These are phyloP conservation scores for Heliophila coronopifolia DNA, from an alignment of 441 rosid species.

Conservation along the genomic window DNA sequence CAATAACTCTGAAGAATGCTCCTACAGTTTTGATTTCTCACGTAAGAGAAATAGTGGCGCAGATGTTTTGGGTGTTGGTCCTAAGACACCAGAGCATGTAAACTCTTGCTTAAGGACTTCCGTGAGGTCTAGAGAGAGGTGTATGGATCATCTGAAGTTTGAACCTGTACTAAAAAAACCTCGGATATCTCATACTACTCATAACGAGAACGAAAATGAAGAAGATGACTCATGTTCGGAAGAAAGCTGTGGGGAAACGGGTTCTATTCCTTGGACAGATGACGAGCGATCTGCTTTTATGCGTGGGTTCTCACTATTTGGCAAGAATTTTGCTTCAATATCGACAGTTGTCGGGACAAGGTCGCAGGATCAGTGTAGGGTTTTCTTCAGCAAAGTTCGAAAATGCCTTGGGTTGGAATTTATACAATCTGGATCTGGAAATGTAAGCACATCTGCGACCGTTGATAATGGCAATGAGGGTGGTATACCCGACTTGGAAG, in stretches of 20 bases:
- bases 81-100: slow-evolving; percentile 84
- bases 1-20: slow-evolving; percentile 45
- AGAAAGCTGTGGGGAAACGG: slow-evolving; percentile 86
- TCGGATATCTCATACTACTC: slow-evolving; percentile 55
- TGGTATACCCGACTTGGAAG: slow-evolving; percentile 68
- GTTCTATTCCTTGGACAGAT: slow-evolving; percentile 84
- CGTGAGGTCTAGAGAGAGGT: slow-evolving; percentile 51
- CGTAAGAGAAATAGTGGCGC: slow-evolving; percentile 77
- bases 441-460: slow-evolving; percentile 37
- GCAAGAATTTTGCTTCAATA: slow-evolving; percentile 78
- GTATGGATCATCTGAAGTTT: slow-evolving; percentile 40
- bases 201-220: slow-evolving; percentile 36
- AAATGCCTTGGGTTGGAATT: slow-evolving; percentile 87
- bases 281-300: slow-evolving; percentile 73
- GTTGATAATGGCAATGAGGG: slow-evolving; percentile 50
- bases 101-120: slow-evolving; percentile 74
- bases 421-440: slow-evolving; percentile 41
- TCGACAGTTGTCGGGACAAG: slow-evolving; percentile 61
- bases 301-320: slow-evolving; percentile 59
- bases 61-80: slow-evolving; percentile 78
- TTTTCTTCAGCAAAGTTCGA: slow-evolving; percentile 88
- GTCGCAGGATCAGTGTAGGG: slow-evolving; percentile 75
- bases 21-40: slow-evolving; percentile 42
- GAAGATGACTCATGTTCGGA: slow-evolving; percentile 89
- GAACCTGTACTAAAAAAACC: slow-evolving; percentile 41